Conservation (phyloP, 140 eudicot genomes). For the Ambrosia hybrid region DNA sequence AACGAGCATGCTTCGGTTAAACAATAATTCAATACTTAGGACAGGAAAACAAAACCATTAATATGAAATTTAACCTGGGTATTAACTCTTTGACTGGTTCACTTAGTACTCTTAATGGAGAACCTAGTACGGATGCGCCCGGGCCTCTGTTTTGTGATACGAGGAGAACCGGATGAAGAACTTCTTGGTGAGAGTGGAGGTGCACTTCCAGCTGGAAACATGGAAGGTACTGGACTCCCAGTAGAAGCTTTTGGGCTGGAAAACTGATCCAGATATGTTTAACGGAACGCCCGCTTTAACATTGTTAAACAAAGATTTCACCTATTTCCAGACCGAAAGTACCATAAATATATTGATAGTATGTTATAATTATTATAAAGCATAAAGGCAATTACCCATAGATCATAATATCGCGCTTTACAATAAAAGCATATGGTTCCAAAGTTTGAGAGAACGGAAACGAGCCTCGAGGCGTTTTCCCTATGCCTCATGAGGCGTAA, state of each 20-base stretch:
- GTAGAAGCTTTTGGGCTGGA: constrained; percentile 63
- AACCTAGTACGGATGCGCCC: constrained; percentile 75
- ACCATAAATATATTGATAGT: background rate
- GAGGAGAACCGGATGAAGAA: constrained; percentile 90
- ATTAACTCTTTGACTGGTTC: constrained; percentile 86
- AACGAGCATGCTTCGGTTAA: constrained; percentile 16
- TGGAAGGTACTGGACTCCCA: constrained; percentile 68
- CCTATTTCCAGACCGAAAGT: constrained; percentile 41
- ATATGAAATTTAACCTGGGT: constrained; percentile 60
- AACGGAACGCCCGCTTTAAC: constrained; percentile 72
- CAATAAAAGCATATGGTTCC: too few relatives aligned
- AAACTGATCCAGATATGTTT: constrained; percentile 49
- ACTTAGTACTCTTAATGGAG: constrained; percentile 72
- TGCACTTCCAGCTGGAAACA: constrained; percentile 93
- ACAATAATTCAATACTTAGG: background rate
- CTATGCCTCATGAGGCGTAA: too few relatives aligned
- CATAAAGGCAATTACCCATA: too few relatives aligned
- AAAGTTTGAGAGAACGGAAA: too few relatives aligned
- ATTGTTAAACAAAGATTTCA: constrained; percentile 77
- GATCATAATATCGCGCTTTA: too few relatives aligned
- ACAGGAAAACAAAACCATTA: constrained; percentile 2
- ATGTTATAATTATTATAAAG: too few relatives aligned
- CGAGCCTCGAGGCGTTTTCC: too few relatives aligned
- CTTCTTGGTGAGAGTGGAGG: constrained; percentile 99
- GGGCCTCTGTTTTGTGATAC: constrained; percentile 67